These are phyloP conservation scores for Ustilago trichophora DNA, from an alignment of 1,284 basidiomycete species.

Conservation along the genomic window DNA sequence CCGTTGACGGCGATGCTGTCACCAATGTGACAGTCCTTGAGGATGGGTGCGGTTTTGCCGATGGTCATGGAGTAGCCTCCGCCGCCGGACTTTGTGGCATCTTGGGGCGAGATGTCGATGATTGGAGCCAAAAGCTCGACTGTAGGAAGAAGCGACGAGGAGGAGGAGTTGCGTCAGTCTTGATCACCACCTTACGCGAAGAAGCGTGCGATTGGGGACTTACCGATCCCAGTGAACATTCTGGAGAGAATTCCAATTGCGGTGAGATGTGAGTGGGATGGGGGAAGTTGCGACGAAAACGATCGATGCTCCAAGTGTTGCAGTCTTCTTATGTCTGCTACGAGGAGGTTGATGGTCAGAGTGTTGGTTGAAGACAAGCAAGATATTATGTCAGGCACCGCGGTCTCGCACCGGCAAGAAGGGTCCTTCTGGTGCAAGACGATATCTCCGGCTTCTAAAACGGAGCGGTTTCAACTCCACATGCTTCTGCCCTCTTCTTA, in stretches of 20 bases:
- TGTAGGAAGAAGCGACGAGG: background rate
- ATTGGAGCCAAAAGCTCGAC: constrained; percentile 81
- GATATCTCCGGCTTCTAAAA: constrained; percentile 18
- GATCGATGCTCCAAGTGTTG: too few species aligned
- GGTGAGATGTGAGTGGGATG: too few species aligned
- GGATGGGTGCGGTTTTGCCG: constrained; percentile 76
- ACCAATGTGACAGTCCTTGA: constrained; percentile 90
- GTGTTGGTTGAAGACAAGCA: background rate
- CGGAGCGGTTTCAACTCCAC: constrained; percentile 25
- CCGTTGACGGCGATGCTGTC: constrained; percentile 92
- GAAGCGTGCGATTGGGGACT: too few species aligned
- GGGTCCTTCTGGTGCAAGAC: background rate
- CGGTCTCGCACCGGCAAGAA: constrained; percentile 22
- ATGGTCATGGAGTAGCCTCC: constrained; percentile 85
- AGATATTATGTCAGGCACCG: constrained; percentile 25
- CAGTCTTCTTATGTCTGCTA: background rate
- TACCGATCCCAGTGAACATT: constrained; percentile 61
- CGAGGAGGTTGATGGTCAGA: background rate
- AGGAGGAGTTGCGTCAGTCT: background rate
- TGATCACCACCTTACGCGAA: too few species aligned
- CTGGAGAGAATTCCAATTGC: background rate
- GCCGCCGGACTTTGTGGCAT: constrained; percentile 72
- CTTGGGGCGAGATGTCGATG: constrained; percentile 70
- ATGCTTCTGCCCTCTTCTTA: constrained; percentile 3
- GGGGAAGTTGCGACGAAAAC: too few species aligned